Conservation (phyloP, 768 basidiomycete species). For the Dacryopinax spathularia region DNA sequence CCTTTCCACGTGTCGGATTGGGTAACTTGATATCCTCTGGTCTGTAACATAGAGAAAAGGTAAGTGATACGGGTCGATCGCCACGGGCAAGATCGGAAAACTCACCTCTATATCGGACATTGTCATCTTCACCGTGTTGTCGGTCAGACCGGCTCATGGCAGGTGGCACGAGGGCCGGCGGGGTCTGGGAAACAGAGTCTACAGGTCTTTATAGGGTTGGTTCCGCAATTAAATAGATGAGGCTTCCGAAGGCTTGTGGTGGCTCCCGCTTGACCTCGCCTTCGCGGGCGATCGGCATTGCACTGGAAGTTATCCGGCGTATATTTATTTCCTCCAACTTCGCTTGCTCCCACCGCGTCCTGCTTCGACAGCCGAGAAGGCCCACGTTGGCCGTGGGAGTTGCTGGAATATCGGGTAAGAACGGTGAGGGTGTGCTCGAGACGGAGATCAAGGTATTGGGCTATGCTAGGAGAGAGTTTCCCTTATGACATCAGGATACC, state of each 20-base stretch:
- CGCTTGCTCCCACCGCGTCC: background rate
- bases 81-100: no score
- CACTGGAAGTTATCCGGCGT: background rate
- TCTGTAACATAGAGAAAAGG: background rate
- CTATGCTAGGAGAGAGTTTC: background rate
- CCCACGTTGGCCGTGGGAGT: background rate
- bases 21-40: background rate
- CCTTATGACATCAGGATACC: background rate
- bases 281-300: background rate
- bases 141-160: background rate
- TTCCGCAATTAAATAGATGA: background rate
- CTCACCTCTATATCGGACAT: background rate
- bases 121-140: background rate
- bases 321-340: background rate
- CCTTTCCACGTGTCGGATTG: background rate
- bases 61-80: background rate
- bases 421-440: background rate
- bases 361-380: background rate
- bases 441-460: background rate
- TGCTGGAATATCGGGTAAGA: background rate
- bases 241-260: background rate
- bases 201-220: background rate
- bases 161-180: background rate
- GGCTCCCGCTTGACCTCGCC: background rate
- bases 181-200: background rate